phyloP scores from a whole-genome alignment of 192 early-diverging fungal genomes.

The Diversispora epigaea region DNA sequence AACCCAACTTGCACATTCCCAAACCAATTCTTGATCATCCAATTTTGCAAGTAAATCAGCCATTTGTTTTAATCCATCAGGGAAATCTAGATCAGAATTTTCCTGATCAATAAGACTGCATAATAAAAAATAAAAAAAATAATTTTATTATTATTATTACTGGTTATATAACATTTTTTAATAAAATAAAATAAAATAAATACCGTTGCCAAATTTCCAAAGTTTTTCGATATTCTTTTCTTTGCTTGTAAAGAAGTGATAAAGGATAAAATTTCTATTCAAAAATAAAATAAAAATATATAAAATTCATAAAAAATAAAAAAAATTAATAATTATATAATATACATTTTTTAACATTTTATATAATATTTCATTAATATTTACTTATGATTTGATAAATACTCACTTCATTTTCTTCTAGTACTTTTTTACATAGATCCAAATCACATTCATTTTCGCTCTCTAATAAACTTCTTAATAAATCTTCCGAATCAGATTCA shows the following conservation, averaged over 20 bases:
- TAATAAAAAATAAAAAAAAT: background rate
- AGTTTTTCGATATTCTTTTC: constrained; percentile 43
- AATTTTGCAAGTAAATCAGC: constrained; percentile 40
- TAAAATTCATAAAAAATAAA: too few species aligned
- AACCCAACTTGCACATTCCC: constrained; percentile 57
- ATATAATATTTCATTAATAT: background rate
- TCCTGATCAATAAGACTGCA: constrained; percentile 54
- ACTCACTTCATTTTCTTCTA: constrained; percentile 49
- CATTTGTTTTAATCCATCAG: constrained; percentile 43
- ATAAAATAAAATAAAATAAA: constrained; percentile 4
- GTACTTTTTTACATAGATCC: constrained; percentile 46
- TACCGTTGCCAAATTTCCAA: constrained; percentile 70
- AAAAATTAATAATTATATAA: background rate
- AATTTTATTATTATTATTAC: background rate
- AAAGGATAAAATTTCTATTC: constrained; percentile 60
- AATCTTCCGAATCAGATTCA: constrained; percentile 28
- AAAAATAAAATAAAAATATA: background rate
- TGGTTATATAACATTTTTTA: background rate
- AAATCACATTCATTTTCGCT: constrained; percentile 50
- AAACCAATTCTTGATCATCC: constrained; percentile 39
- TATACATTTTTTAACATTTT: background rate
- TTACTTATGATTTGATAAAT: background rate
- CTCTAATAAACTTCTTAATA: constrained; percentile 36
- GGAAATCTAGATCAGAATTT: constrained; percentile 53
- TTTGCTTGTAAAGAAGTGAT: constrained; percentile 58